Percentiles rank a stretch among this genome's conserved stretches.
Conservation (phyloP, 1,284 basidiomycete species). For the Cystobasidium pallidum region DNA sequence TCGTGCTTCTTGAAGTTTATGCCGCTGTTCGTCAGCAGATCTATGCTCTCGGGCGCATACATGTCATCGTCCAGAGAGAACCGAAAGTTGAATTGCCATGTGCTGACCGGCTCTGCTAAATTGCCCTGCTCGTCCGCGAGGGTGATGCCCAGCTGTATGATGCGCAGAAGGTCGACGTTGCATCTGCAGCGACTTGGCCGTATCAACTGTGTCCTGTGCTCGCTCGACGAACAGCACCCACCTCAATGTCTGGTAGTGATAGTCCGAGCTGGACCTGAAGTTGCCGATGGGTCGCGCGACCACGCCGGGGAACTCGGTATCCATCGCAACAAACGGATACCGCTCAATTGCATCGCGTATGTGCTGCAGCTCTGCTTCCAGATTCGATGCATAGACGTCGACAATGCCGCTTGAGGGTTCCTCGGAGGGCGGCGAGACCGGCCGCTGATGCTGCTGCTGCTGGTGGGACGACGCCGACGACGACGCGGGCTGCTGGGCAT, state of each 20-base stretch:
- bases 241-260: conserved; percentile 99
- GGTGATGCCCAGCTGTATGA: conserved; percentile 96
- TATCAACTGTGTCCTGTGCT: not conserved
- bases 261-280: conserved; percentile 96
- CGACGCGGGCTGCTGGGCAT: conserved; percentile 13
- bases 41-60: conserved; percentile 96
- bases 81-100: conserved; percentile 99
- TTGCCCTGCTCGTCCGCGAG: conserved; percentile 91
- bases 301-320: conserved; percentile 98
- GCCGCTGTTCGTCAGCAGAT: conserved; percentile 89
- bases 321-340: conserved; percentile 96
- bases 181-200: conserved; percentile 73
- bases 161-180: conserved; percentile 96
- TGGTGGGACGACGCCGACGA: not conserved
- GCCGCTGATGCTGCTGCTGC: not conserved
- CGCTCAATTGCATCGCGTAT: conserved; percentile 84
- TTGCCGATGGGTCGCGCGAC: conserved; percentile 95
- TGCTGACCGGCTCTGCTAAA: conserved; percentile 82
- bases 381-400: conserved; percentile 92
- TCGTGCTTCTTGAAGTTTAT: conserved; percentile 94
- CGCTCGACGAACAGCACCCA: conserved; percentile 58
- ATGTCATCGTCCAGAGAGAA: conserved; percentile 87
- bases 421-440: conserved; percentile 19
- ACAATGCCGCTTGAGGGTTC: conserved; percentile 23
- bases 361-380: conserved; percentile 86